Base-by-base conservation (phyloP, 306 rosid species). In the Glycyrrhiza uralensis region DNA sequence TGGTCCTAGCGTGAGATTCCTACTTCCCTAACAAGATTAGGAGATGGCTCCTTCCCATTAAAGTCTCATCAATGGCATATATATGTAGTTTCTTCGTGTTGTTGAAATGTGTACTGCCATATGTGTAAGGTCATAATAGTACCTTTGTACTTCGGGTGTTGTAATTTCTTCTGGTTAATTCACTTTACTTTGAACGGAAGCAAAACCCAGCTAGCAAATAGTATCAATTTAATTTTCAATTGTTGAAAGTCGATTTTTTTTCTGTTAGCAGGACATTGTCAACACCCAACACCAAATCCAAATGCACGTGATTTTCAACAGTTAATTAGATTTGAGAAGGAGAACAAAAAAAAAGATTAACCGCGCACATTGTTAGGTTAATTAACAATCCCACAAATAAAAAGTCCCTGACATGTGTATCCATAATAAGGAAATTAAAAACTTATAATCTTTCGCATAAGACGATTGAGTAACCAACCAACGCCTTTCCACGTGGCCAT, bases 251-350 rank as follows among this genome's bases (percentile, higher is more conserved):
- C 26, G 6, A 47, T 28, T 72, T 58, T 24, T 69, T 80, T 55
- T 69, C 74, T 46, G 75, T 69, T 81, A 54, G 78, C 17, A 35
- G 5, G 78, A 68, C 81, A 8, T 66, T 71, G 66, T 79, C 83
- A 49, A 39, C 78, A 61, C 64, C 38, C 41, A 68, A 51, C 76
- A 74, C 50, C 68, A 39, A 57, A 29, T 67, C 72, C 47, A 68
- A 61, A 15, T 8, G 18, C 74, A 52, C 29, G 7, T 59, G 66
- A 33, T 23, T 26, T 59, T 35, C 54, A 56, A 33, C 58, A 14
- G 1, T 13, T 29, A 18, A 44, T 36, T 45, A 35, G 44, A 54
- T 24, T 39, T 46, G 9, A 44, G 9, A n/a, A n/a, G 23, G n/a
- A 39, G n/a, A 47, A 50, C 61, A 39, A 24, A 4, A 10, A 17